Base-by-base conservation (phyloP, 2,329 filamentous ascomycete species). In the Beauveria pseudobassiana region DNA sequence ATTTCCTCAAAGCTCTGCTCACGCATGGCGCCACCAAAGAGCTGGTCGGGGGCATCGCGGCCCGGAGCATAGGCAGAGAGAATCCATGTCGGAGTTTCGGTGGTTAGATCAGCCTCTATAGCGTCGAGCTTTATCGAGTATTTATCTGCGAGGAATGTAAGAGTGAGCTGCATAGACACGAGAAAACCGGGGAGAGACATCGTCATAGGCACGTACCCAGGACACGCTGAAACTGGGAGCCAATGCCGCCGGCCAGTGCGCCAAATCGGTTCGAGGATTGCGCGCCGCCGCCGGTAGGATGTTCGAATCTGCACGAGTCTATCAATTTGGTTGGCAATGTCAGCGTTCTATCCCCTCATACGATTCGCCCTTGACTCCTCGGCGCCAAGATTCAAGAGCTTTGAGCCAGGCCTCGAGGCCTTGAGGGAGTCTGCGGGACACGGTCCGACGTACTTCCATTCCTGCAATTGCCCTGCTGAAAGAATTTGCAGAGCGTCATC, bases 1-100 rank as follows among this genome's bases (percentile, higher is more conserved):
- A 96, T 83, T 74, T 98, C 93, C 73, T 98, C 93, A 46, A 89
- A 88, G 69, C 91, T 96, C 72, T 92, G 88, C 73, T 98, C 93
- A 20, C 92, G 83, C 6, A 84, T 80, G 50, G 80, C 82, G 1
- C 91, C 92, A 58, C 91, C 91, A 69, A 96, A 93, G 1, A 97
- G 80, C 74, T 96, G 91, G 20, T 85, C 85, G 0, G 93, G 93
- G 1, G 89, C 85, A 67, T 92, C 84, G 68, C 79, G 82, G 4
- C 88, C 89, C 0, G 93, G 92, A 0, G 87, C 90, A 73, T 96
- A 98, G 24, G 88, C 83, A 1, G 93, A 96, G 26, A 97, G 82
- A 5, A 95, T 87, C 89, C 93, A 98, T 79, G 84, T 77, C 20
- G 93, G 93, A 9, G 83, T 82, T 63, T 95, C 90, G 24, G 80